Conservation (phyloP, 805 yeast genomes). For the Metschnikowia aberdeeniae region DNA sequence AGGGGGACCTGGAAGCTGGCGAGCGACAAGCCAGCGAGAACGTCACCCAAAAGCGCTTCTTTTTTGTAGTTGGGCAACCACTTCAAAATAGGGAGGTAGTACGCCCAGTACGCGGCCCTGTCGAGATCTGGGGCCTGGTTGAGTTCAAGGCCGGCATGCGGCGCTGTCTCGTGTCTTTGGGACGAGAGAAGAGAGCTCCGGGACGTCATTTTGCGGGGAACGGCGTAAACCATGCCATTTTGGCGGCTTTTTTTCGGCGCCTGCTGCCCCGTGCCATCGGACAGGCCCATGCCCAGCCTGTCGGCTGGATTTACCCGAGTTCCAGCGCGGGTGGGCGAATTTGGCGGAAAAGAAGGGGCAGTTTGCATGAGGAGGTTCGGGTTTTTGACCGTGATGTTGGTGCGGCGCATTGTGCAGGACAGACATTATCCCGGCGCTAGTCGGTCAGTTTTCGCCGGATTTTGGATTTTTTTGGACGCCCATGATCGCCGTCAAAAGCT, state of each 20-base stretch:
- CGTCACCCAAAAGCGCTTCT: slow-evolving; percentile 23
- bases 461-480: too few species aligned
- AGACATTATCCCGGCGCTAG: too few species aligned
- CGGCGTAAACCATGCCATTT: slow-evolving; percentile 27
- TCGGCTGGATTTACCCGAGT: too few species aligned
- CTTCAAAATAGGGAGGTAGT: slow-evolving; percentile 28
- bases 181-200: slow-evolving; percentile 2
- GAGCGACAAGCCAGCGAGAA: slow-evolving; percentile 30
- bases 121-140: slow-evolving; percentile 15
- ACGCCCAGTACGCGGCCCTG: slow-evolving; percentile 25
- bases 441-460: too few species aligned
- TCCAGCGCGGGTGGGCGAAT: too few species aligned
- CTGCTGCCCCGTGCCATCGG: background rate
- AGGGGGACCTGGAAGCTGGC: slow-evolving; percentile 35
- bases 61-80: slow-evolving; percentile 29
- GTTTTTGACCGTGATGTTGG: too few species aligned
- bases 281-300: too few species aligned
- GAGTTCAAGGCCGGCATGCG: slow-evolving; percentile 12
- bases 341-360: too few species aligned
- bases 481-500: slow-evolving; percentile 13
- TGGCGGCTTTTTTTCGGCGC: background rate
- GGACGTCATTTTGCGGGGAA: slow-evolving; percentile 25
- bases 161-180: slow-evolving; percentile 15
- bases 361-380: too few species aligned
- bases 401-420: too few species aligned